phyloP scores from a whole-genome alignment of 1,284 basidiomycete species.

The Earliella scabrosa region DNA sequence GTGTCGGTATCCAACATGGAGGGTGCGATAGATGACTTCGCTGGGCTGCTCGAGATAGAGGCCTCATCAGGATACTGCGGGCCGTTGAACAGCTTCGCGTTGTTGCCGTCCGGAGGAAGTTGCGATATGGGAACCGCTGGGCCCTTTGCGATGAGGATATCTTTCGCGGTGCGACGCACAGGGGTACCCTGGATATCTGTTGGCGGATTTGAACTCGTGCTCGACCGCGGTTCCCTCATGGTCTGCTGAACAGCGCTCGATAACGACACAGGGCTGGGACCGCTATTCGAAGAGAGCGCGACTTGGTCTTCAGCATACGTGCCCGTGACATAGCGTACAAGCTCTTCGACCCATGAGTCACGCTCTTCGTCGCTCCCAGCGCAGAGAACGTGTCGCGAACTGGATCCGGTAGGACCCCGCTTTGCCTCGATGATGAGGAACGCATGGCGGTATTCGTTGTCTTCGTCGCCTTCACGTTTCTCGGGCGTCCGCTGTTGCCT shows the following conservation, averaged over 20 bases:
- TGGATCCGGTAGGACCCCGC: slow-evolving; percentile 70
- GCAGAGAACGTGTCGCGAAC: slow-evolving; percentile 90
- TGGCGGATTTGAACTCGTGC: slow-evolving; percentile 53
- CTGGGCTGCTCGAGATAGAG: slow-evolving; percentile 49
- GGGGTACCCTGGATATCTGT: slow-evolving; percentile 39
- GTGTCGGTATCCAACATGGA: slow-evolving; percentile 51
- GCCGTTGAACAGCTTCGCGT: slow-evolving; percentile 62
- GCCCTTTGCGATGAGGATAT: slow-evolving; percentile 53
- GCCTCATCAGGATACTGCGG: slow-evolving; percentile 40
- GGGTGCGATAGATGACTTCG: slow-evolving; percentile 49
- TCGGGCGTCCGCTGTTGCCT: slow-evolving; percentile 59
- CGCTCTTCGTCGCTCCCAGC: slow-evolving; percentile 94
- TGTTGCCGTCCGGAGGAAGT: slow-evolving; percentile 55
- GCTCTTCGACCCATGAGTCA: slow-evolving; percentile 93
- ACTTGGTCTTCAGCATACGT: slow-evolving; percentile 66
- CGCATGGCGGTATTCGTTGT: slow-evolving; percentile 94
- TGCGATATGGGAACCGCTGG: slow-evolving; percentile 64
- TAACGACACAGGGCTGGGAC: slow-evolving; percentile 34
- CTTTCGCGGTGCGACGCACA: slow-evolving; percentile 57
- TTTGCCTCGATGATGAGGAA: slow-evolving; percentile 94
- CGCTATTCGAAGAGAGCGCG: slow-evolving; percentile 17
- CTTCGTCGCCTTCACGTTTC: slow-evolving; percentile 66
- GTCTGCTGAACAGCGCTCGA: slow-evolving; percentile 21
- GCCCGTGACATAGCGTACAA: slow-evolving; percentile 84
- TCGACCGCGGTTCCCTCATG: slow-evolving; percentile 49